Percentiles rank a stretch among this genome's conserved stretches.
These are phyloP conservation scores for Penicillium psychrosexuale DNA, from an alignment of 2,329 filamentous ascomycete species.

Conservation along the genomic window DNA sequence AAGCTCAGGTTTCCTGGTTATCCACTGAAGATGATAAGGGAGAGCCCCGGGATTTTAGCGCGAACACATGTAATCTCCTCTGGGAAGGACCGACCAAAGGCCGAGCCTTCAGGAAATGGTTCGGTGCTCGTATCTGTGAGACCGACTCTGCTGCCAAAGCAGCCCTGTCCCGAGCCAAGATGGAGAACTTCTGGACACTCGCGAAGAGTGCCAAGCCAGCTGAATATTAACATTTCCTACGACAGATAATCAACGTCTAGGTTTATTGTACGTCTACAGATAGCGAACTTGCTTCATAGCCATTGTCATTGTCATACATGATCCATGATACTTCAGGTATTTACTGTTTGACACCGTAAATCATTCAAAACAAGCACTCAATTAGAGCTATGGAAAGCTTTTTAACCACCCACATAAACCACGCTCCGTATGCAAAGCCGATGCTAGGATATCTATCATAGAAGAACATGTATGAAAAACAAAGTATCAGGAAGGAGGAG, in stretches of 20 bases:
- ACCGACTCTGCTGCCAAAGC: slow-evolving; percentile 87
- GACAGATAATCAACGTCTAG: not conserved
- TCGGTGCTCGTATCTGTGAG: slow-evolving; percentile 79
- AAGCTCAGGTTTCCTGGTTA: slow-evolving; percentile 68
- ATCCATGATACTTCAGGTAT: not conserved
- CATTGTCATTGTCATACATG: slow-evolving; percentile 1
- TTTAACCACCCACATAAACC: slow-evolving; percentile 13
- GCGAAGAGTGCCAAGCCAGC: slow-evolving; percentile 63
- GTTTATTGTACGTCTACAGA: slow-evolving; percentile 6
- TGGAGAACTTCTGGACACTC: slow-evolving; percentile 93
- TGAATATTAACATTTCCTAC: slow-evolving; percentile 21
- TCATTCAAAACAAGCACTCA: not conserved
- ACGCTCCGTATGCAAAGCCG: slow-evolving; percentile 26
- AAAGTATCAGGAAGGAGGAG: slow-evolving; percentile 26
- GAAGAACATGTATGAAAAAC: slow-evolving; percentile 9
- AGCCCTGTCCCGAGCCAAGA: slow-evolving; percentile 72
- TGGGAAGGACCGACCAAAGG: slow-evolving; percentile 88
- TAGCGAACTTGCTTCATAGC: slow-evolving; percentile 5
- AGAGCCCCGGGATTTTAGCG: slow-evolving; percentile 72
- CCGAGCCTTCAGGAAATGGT: slow-evolving; percentile 81
- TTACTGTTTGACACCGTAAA: not conserved
- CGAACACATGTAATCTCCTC: slow-evolving; percentile 77
- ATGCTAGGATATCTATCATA: slow-evolving; percentile 12
- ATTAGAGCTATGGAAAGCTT: slow-evolving; percentile 6
- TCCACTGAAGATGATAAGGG: slow-evolving; percentile 74